These are phyloP conservation scores for Psidium guajava DNA, from an alignment of 345 rosid genomes.

Conservation along the genomic window DNA sequence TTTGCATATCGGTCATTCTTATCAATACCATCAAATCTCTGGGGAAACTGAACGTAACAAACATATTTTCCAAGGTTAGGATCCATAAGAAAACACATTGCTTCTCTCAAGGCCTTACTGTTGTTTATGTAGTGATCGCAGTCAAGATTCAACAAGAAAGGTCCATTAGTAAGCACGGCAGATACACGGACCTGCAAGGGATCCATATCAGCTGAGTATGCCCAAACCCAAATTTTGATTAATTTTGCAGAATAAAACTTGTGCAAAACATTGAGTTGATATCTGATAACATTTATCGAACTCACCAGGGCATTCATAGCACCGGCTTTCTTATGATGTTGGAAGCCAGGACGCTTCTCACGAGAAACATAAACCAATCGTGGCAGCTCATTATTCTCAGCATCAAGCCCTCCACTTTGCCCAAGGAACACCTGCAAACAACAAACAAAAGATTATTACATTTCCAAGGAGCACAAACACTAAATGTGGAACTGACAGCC, in stretches of 20 bases:
- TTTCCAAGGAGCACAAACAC: background rate
- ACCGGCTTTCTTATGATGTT: conserved; percentile 95
- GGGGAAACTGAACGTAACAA: conserved; percentile 90
- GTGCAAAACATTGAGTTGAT: background rate
- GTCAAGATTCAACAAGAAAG: conserved; percentile 87
- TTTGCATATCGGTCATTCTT: conserved; percentile 83
- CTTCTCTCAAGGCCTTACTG: conserved; percentile 88
- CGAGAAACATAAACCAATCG: conserved; percentile 87
- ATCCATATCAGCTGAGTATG: background rate
- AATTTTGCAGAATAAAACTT: background rate
- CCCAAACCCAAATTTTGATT: background rate
- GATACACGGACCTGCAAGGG: conserved; percentile 73
- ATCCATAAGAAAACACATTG: conserved; percentile 95
- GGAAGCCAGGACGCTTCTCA: conserved; percentile 91
- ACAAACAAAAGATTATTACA: background rate
- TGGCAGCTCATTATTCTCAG: conserved; percentile 88
- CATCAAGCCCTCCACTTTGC: conserved; percentile 86
- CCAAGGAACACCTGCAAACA: conserved; percentile 77
- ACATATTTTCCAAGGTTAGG: conserved; percentile 81
- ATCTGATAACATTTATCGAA: background rate
- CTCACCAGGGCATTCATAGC: conserved; percentile 90
- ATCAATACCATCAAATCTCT: conserved; percentile 93
- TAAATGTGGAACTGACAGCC: background rate
- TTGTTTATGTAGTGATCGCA: conserved; percentile 94
- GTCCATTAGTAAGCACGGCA: conserved; percentile 85